A percentile compares a stretch with the other conserved stretches of the same genome.
phyloP scores from a whole-genome alignment of 768 basidiomycete genomes.

The Amanita thiersii region DNA sequence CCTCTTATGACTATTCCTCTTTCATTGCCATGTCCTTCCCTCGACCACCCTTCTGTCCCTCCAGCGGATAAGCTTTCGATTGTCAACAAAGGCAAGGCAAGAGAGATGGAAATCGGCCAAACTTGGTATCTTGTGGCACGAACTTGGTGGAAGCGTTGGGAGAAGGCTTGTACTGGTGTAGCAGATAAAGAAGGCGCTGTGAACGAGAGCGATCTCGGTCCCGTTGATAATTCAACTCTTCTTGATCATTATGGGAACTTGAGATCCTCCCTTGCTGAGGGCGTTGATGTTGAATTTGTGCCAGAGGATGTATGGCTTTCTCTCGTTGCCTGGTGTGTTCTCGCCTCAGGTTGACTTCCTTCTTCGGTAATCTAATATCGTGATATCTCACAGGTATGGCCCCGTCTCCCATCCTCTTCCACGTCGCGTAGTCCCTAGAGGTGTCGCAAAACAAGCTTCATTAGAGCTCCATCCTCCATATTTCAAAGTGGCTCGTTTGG shows the following conservation, averaged over 20 bases:
- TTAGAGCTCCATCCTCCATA: conserved; percentile 71
- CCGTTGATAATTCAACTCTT: conserved; percentile 68
- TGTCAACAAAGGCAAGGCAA: conserved; percentile 38
- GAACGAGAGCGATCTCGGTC: conserved; percentile 55
- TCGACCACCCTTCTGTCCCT: conserved; percentile 19
- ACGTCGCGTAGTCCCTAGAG: conserved; percentile 59
- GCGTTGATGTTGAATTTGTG: conserved; percentile 67
- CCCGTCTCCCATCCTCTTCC: conserved; percentile 44
- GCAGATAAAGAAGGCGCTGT: conserved; percentile 60
- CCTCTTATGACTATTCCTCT: conserved; percentile 18
- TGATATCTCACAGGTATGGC: conserved; percentile 56
- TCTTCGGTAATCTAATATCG: conserved; percentile 2
- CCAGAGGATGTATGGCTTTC: conserved; percentile 65
- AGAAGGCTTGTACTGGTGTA: conserved; percentile 60
- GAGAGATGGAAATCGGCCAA: conserved; percentile 53
- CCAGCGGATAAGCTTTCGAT: conserved; percentile 40
- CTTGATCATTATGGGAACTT: conserved; percentile 48
- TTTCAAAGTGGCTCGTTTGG: conserved; percentile 47
- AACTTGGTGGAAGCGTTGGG: conserved; percentile 71
- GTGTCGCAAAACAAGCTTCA: conserved; percentile 36
- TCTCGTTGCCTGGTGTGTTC: conserved; percentile 65
- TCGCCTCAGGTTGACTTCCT: conserved; percentile 14
- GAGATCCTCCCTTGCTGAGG: conserved; percentile 40
- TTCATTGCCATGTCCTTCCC: conserved; percentile 15
- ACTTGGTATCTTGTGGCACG: conserved; percentile 73